Base-by-base conservation (phyloP, 139 green algal species). In the Parachlorella kessleri region DNA sequence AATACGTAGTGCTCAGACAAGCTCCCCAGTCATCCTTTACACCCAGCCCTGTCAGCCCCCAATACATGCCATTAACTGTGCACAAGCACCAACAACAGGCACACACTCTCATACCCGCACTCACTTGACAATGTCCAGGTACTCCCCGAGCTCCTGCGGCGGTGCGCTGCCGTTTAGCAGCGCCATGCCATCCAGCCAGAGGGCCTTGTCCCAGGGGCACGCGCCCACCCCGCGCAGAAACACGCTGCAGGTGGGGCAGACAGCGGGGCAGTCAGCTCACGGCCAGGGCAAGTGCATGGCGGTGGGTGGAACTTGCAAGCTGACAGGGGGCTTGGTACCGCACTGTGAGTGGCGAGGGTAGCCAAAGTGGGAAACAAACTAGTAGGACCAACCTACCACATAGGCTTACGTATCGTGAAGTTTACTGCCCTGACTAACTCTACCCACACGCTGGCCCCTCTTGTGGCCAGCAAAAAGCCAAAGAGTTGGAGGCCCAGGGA, bases 141-240 rank as follows among this genome's bases (percentile, higher is more conserved):
- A 66, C 35, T 94, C 90, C 32, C 38, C 76, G 42, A 90, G 71
- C 79, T 97, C 93, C 38, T 79, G 82, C 21, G 77, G 70, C 28
- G 75, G 64, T 35, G 89, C 35, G 2, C 53, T 67, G 18, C 70
- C 77, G n/a, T 80, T 75, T 48, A 94, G 70, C 59, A 75, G 55
- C 37, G 33, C 39, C 32, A 96, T 83, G 21, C 90, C 92, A 42
- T 86, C 84, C 75, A 96, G 64, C 93, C 93, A 97, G 38, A 97
- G 54, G 5, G 67, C 76, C 84, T 97, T 97, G 54, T 70, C 81
- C 75, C 92, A 90, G 26, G 93, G 93, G 73, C 89, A 95, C 66
- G 89, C 83, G 23, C 91, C 89, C 8, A 97, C 75, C 10, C 86
- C 90, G 6, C 93, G 82, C 48, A 97, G 82, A 59, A 97, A 93